Evolutionary conservation across 345 rosid species (phyloP).

Genomic region (Citrus sp.): DNA sequence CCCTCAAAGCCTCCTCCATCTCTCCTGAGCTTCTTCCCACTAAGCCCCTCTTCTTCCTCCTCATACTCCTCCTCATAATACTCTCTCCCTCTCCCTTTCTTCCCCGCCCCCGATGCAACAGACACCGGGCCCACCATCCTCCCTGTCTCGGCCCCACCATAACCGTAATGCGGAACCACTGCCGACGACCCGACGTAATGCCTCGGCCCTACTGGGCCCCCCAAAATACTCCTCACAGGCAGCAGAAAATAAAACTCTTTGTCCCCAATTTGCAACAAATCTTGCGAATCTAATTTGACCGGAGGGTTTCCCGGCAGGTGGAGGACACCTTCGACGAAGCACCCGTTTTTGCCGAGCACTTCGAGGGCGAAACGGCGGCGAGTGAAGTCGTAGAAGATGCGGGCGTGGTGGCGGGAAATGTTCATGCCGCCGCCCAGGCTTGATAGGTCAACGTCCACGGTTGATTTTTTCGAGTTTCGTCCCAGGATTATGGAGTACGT

Average conservation of each 20-base stretch:
- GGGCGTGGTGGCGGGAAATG: slow-evolving; percentile 92
- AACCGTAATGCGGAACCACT: slow-evolving; percentile 48
- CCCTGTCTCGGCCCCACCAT: slow-evolving; percentile 37
- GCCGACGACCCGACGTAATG: slow-evolving; percentile 38
- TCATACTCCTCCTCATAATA: slow-evolving; percentile 54
- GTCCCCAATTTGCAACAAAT: slow-evolving; percentile 90
- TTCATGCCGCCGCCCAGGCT: slow-evolving; percentile 98
- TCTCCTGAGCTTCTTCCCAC: slow-evolving; percentile 76
- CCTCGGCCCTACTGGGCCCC: slow-evolving; percentile 71
- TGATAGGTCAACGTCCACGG: slow-evolving; percentile 89
- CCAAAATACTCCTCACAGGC: slow-evolving; percentile 83
- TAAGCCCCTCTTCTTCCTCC: slow-evolving; percentile 55
- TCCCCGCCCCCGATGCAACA: slow-evolving; percentile 36
- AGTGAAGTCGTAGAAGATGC: slow-evolving; percentile 93
- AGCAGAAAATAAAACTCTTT: slow-evolving; percentile 89
- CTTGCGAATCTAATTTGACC: slow-evolving; percentile 92
- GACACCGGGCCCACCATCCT: slow-evolving; percentile 28
- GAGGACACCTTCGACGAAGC: slow-evolving; percentile 94
- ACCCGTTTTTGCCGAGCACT: slow-evolving; percentile 97
- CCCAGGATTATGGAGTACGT: slow-evolving; percentile 93
- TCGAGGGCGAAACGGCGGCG: slow-evolving; percentile 96
- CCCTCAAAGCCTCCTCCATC: slow-evolving; percentile 58
- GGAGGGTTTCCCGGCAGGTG: slow-evolving; percentile 95
- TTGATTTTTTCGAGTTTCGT: slow-evolving; percentile 93
- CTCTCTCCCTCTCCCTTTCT: slow-evolving; percentile 67